Evolutionary conservation across 257 asterid genomes (phyloP), one percentile per base, ranked within the genome.

Genomic region (Fraxinus americana): DNA sequence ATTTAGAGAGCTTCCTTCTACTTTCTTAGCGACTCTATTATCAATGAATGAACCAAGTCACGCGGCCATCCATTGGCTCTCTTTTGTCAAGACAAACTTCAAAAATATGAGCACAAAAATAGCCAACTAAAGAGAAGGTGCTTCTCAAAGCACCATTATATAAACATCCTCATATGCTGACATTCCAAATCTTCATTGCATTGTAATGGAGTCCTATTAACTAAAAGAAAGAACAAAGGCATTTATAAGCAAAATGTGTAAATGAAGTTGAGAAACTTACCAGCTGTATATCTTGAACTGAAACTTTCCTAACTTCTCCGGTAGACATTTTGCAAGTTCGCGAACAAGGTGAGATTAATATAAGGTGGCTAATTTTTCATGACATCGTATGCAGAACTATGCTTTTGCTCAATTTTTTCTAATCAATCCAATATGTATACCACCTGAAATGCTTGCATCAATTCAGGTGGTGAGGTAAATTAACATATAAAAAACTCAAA

Each of bases 281-380:
- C 88, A 83, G 78, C 77, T 88, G 91, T 83, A 88, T 83, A 75
- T 88, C 91, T 80, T 88, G 80, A 25, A 83, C 80, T 69, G 87
- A 75, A 32, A 88, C 85, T 75, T 72, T 85, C 32, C 81, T 80
- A 71, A 32, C 82, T 61, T 78, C 85, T 73, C 84, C 82, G 19
- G 73, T 77, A n/a, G 89, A 73, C 89, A 86, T 84, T 30, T 76
- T 74, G 75, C 71, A 75, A 79, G 79, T 72, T 72, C 39, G 16
- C 48, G 0, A 34, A 72, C n/a, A 72, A 50, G 59, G 75, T 48
- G 17, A 23, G 35, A 63, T 63, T 19, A 59, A 61, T 48, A 45
- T 73, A 52, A 39, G 78, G 67, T 34, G 52, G 63, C 69, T 76
- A 54, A 69, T 65, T 23, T 69, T 78, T 71, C 77, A 81, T 57